These are phyloP conservation scores for Fusarium circinatum DNA, from an alignment of 2,329 filamentous ascomycete species.

Conservation along the genomic window DNA sequence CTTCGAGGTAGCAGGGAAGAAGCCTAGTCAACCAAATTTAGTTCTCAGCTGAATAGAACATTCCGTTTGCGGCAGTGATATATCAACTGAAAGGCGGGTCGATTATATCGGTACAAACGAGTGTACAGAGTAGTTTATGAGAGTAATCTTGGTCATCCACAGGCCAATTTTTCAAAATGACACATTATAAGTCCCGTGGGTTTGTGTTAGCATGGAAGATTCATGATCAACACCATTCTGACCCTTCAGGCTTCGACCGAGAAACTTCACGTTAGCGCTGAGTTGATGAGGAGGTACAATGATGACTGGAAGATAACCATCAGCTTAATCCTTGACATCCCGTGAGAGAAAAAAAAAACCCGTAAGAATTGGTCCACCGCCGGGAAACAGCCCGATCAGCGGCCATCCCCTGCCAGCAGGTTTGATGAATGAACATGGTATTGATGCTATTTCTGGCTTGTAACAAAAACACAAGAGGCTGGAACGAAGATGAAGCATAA, in stretches of 20 bases:
- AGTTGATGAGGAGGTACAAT: conserved; percentile 12
- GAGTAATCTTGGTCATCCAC: neutral
- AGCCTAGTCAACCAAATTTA: neutral
- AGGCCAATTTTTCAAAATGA: neutral
- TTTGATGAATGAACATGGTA: conserved; percentile 15
- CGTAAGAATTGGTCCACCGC: conserved; percentile 28
- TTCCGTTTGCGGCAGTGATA: neutral
- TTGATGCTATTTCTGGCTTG: conserved; percentile 39
- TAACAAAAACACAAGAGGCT: conserved; percentile 16
- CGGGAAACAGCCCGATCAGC: conserved; percentile 35
- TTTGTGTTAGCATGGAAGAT: neutral
- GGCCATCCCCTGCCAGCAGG: conserved; percentile 1
- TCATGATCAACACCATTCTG: conserved; percentile 26
- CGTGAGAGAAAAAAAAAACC: conserved; percentile 12
- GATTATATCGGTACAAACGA: neutral
- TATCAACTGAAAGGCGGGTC: conserved; percentile 5
- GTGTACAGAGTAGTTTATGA: neutral
- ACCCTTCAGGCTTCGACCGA: conserved; percentile 6
- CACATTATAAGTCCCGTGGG: neutral
- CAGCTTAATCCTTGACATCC: conserved; percentile 19
- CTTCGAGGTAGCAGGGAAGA: conserved; percentile 1
- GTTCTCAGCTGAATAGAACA: conserved; percentile 8
- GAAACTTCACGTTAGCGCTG: conserved; percentile 27
- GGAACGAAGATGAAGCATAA: conserved; percentile 38
- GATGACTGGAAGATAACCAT: conserved; percentile 22